phyloP scores from a whole-genome alignment of 2,329 filamentous ascomycete species.

The Hypoxylon sp. region DNA sequence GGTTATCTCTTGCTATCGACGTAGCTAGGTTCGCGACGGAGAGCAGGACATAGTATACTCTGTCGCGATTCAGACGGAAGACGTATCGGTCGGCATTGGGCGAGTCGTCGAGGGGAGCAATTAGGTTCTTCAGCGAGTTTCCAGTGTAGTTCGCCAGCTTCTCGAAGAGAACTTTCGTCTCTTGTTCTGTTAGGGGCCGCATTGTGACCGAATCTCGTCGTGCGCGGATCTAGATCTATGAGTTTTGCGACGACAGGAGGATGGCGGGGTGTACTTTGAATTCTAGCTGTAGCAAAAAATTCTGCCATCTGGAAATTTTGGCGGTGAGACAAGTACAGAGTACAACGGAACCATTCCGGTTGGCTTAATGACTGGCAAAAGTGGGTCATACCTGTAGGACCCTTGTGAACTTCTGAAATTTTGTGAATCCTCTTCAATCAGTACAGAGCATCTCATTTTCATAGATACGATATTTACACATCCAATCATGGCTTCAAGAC shows the following conservation, averaged over 20 bases:
- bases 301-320: conserved; percentile 50
- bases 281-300: conserved; percentile 32
- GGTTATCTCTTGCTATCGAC: conserved; percentile 82
- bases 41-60: conserved; percentile 85
- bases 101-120: conserved; percentile 77
- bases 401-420: conserved; percentile 34
- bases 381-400: conserved; percentile 40
- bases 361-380: conserved; percentile 27
- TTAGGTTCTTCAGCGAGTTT: conserved; percentile 85
- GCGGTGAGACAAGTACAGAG: conserved; percentile 35
- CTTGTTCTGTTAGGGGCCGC: conserved; percentile 74
- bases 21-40: conserved; percentile 93
- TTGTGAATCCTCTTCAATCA: conserved; percentile 34
- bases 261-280: conserved; percentile 37
- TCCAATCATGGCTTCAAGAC: conserved; percentile 61
- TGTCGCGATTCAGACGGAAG: conserved; percentile 84
- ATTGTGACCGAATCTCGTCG: conserved; percentile 36
- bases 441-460: conserved; percentile 12
- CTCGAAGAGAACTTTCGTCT: conserved; percentile 85
- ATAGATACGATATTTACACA: conserved; percentile 23
- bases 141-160: conserved; percentile 97
- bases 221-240: conserved; percentile 5
- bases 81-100: conserved; percentile 82
- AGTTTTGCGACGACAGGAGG: background rate
- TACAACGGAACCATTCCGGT: conserved; percentile 45